Evolutionary conservation across 768 basidiomycete genomes (phyloP).

Genomic region (Suillus plorans): DNA sequence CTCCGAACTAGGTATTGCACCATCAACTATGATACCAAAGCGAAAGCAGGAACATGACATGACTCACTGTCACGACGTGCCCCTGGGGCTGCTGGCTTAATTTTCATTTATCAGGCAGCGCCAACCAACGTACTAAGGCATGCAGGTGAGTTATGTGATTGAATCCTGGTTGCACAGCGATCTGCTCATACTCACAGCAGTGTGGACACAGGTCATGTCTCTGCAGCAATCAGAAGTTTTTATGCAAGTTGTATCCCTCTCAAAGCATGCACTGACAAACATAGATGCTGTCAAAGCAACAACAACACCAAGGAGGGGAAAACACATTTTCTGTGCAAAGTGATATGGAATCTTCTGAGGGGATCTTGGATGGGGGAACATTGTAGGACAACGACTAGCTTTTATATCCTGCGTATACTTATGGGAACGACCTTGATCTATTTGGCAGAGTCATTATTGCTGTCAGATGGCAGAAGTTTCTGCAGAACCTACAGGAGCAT

Average conservation of each 20-base stretch:
- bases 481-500: no score
- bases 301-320: not conserved
- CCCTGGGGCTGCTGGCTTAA: not conserved
- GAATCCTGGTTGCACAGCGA: not conserved
- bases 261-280: not conserved
- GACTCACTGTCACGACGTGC: not conserved
- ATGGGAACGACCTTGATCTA: no score
- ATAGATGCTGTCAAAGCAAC: not conserved
- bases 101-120: not conserved
- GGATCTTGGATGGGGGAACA: not conserved
- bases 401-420: no score
- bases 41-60: not conserved
- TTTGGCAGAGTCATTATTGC: no score
- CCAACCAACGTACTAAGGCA: not conserved
- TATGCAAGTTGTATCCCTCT: not conserved
- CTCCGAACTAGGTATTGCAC: not conserved
- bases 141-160: not conserved
- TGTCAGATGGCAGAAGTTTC: no score
- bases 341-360: not conserved
- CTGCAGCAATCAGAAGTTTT: not conserved
- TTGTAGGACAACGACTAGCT: no score
- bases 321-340: not conserved
- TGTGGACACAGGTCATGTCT: accelerated
- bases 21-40: not conserved
- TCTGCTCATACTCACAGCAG: not conserved